Conservation (phyloP, 768 basidiomycete genomes). For the Lanmaoa pseudosensibilis region DNA sequence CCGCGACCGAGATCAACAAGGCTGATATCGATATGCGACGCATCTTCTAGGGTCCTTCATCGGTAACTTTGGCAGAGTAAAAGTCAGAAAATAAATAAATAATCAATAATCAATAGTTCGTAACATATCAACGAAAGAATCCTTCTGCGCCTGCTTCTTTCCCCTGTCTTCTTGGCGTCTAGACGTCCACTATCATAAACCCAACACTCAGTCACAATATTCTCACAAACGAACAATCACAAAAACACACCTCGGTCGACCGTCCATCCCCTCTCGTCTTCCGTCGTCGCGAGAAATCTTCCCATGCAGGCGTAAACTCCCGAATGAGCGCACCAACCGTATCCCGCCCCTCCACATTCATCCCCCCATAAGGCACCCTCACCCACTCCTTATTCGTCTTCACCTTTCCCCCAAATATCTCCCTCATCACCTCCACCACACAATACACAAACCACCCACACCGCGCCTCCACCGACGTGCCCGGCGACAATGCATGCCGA, state of each 20-base stretch:
- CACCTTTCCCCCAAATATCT: constrained; percentile 10
- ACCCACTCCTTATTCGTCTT: constrained; percentile 12
- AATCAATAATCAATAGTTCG: constrained; percentile 9
- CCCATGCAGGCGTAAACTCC: constrained; percentile 12
- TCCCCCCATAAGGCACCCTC: constrained; percentile 11
- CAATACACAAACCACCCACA: constrained; percentile 17
- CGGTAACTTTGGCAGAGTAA: not conserved
- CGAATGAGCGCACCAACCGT: constrained; percentile 6
- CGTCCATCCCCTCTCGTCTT: not conserved
- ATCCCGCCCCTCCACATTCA: constrained; percentile 6
- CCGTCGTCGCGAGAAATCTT: constrained; percentile 5
- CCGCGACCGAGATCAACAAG: not conserved
- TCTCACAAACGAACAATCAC: no score
- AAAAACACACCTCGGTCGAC: not conserved
- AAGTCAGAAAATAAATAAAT: not conserved
- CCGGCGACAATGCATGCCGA: not conserved
- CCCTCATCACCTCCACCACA: constrained; percentile 10
- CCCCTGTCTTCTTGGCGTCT: not conserved
- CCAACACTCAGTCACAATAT: not conserved
- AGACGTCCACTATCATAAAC: not conserved
- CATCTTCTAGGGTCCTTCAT: not conserved
- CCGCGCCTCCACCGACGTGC: not conserved
- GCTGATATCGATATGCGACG: not conserved
- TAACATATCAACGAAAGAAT: constrained; percentile 13
- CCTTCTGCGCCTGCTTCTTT: constrained; percentile 2